These are phyloP conservation scores for Cordyceps cateniannulata DNA, from an alignment of 2,329 filamentous ascomycete genomes.

Conservation along the genomic window DNA sequence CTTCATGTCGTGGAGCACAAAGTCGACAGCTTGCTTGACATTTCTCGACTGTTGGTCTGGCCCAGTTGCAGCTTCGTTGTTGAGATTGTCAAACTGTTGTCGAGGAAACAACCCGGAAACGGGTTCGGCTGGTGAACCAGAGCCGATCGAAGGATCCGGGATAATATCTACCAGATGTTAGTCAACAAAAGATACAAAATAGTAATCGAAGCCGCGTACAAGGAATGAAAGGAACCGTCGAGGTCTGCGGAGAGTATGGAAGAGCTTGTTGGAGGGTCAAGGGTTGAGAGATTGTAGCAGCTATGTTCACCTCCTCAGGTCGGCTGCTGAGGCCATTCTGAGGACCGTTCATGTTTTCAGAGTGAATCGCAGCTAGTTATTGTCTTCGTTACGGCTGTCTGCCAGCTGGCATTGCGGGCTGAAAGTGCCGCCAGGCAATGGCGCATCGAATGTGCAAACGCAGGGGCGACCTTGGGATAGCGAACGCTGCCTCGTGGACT, in stretches of 20 bases:
- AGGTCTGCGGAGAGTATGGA: constrained; percentile 76
- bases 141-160: constrained; percentile 55
- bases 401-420: constrained; percentile 25
- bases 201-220: constrained; percentile 40
- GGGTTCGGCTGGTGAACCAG: constrained; percentile 44
- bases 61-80: constrained; percentile 55
- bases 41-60: constrained; percentile 54
- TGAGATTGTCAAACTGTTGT: constrained; percentile 59
- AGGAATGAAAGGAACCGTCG: constrained; percentile 70
- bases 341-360: constrained; percentile 23
- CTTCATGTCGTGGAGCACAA: constrained; percentile 68
- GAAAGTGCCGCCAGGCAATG: constrained; percentile 18
- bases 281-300: constrained; percentile 32
- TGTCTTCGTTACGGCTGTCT: constrained; percentile 21
- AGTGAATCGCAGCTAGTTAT: constrained; percentile 26
- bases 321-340: constrained; percentile 28
- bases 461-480: constrained; percentile 3
- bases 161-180: constrained; percentile 48
- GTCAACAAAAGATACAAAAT: background rate
- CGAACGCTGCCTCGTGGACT: background rate
- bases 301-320: constrained; percentile 19
- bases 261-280: constrained; percentile 68
- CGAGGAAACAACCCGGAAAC: constrained; percentile 45
- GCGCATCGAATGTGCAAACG: constrained; percentile 13
- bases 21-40: constrained; percentile 64